Conservation (phyloP, 495 filamentous ascomycete species). For the Aspergillus sclerotiicarbonarius region DNA sequence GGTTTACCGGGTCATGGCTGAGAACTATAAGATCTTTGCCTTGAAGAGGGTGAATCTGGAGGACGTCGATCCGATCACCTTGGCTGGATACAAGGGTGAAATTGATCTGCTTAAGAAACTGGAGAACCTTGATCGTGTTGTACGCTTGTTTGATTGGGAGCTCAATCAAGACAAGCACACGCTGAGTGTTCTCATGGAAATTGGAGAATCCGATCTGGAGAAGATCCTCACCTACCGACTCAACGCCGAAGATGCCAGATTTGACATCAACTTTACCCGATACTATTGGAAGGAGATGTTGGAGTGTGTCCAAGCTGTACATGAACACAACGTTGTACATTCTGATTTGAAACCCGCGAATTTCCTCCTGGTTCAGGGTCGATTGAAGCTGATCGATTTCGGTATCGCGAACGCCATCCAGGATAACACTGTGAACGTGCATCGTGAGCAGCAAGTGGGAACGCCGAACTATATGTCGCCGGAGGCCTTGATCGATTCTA, state of each 20-base stretch:
- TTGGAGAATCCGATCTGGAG: constrained; percentile 92
- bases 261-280: constrained; percentile 88
- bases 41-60: constrained; percentile 90
- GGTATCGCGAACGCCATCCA: constrained; percentile 97
- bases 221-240: constrained; percentile 74
- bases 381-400: constrained; percentile 88
- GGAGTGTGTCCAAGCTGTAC: constrained; percentile 86
- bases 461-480: constrained; percentile 99
- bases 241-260: constrained; percentile 67
- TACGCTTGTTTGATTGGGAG: constrained; percentile 88
- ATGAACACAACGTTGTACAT: constrained; percentile 87
- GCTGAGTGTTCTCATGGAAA: constrained; percentile 94
- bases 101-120: constrained; percentile 88
- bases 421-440: constrained; percentile 95
- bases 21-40: constrained; percentile 91
- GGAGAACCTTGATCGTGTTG: constrained; percentile 80
- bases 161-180: constrained; percentile 84
- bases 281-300: constrained; percentile 99
- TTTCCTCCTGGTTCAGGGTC: constrained; percentile 82
- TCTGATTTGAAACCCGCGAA: constrained; percentile 96
- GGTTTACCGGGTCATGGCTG: constrained; percentile 95
- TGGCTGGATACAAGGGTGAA: constrained; percentile 92
- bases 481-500: constrained; percentile 86
- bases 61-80: constrained; percentile 77
- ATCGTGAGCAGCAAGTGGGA: constrained; percentile 90